Conservation (phyloP, 176 grass and related monocot genomes). For the Triticum aestivum region IWGSC_CS_RefSeq_v2.1 NC_057805.1:3811293-3811792, state of each 20-base stretch:
- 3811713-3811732: background rate
- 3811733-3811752: background rate
- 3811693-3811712: background rate
- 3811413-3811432: background rate
- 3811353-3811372: background rate
- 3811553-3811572: background rate
- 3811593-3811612: background rate
- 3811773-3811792: background rate
- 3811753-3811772: background rate
- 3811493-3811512: background rate
- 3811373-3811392: background rate
- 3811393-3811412: background rate
- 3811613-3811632: background rate
- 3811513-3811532: background rate
- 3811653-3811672: background rate
- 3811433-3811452: background rate
- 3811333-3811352: background rate
- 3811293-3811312: background rate
- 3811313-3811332: background rate
- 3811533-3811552: background rate
- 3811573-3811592: background rate
- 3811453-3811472: background rate
- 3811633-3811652: background rate
- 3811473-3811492: background rate
- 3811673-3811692: background rate